These are phyloP conservation scores for Fusarium lateritium DNA, from an alignment of 2,329 filamentous ascomycete genomes.

Conservation along the genomic window DNA sequence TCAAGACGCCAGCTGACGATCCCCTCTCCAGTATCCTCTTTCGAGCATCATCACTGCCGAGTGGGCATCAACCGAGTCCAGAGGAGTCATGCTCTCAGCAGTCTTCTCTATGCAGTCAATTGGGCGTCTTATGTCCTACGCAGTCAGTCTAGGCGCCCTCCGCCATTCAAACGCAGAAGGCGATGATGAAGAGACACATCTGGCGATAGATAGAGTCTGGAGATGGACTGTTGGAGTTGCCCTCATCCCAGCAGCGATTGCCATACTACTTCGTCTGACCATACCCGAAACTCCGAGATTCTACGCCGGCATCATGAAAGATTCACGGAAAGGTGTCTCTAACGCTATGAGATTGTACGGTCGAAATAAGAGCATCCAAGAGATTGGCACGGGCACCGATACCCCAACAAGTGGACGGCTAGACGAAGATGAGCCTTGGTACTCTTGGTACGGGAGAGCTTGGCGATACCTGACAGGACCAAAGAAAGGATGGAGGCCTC, in stretches of 20 bases:
- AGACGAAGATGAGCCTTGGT: background rate
- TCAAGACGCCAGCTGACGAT: background rate
- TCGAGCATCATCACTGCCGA: conserved; percentile 12
- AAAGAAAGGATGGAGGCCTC: conserved; percentile 16
- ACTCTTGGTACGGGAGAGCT: conserved; percentile 6
- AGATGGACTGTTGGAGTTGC: conserved; percentile 14
- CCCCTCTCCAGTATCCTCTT: conserved; percentile 5
- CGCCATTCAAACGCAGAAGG: background rate
- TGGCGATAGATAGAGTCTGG: conserved; percentile 9
- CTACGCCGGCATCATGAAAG: conserved; percentile 15
- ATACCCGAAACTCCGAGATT: conserved; percentile 16
- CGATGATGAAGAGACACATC: background rate
- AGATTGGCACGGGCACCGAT: background rate
- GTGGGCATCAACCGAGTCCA: conserved; percentile 15
- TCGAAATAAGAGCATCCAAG: background rate
- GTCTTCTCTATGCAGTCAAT: conserved; percentile 19
- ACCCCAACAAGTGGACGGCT: background rate
- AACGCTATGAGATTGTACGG: conserved; percentile 12
- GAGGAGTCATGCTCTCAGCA: conserved; percentile 11
- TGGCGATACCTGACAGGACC: conserved; percentile 17
- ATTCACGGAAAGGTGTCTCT: conserved; percentile 1
- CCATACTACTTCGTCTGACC: conserved; percentile 12
- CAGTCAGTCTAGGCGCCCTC: conserved; percentile 10
- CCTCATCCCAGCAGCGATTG: conserved; percentile 8
- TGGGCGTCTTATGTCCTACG: conserved; percentile 1